Percentiles rank a stretch among this genome's conserved stretches.
phyloP scores from a whole-genome alignment of 805 yeast species.

The Cyberlindnera lachancei region DNA sequence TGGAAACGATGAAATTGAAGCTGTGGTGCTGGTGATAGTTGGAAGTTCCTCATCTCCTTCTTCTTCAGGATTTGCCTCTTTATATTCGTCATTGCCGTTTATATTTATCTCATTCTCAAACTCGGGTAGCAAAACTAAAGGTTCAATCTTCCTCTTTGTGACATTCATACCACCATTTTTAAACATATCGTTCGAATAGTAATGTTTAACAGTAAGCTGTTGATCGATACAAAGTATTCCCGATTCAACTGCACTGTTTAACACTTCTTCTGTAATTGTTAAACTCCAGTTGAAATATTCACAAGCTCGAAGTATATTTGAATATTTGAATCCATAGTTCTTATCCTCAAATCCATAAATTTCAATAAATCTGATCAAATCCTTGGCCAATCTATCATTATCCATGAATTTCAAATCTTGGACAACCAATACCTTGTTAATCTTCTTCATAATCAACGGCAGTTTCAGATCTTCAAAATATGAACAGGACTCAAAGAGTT shows the following conservation, averaged over 20 bases:
- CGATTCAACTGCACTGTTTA: conserved; percentile 46
- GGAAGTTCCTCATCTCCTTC: no score
- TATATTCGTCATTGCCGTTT: no score
- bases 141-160: no score
- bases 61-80: no score
- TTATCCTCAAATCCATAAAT: conserved; percentile 25
- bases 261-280: conserved; percentile 56
- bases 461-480: conserved; percentile 49
- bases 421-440: conserved; percentile 30
- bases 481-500: conserved; percentile 54
- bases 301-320: conserved; percentile 20
- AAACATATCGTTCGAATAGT: conserved; percentile 42
- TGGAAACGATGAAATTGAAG: no score
- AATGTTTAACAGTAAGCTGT: conserved; percentile 57
- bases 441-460: conserved; percentile 41
- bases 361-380: conserved; percentile 20
- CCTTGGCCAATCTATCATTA: conserved; percentile 23
- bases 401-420: conserved; percentile 32
- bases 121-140: no score
- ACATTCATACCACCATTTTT: no score
- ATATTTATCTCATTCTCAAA: no score
- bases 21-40: no score
- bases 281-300: conserved; percentile 54
- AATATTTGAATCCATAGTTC: conserved; percentile 18
- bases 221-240: conserved; percentile 63